Conservation (phyloP, 2,329 filamentous ascomycete species). For the Aspergillus ruber region DNA sequence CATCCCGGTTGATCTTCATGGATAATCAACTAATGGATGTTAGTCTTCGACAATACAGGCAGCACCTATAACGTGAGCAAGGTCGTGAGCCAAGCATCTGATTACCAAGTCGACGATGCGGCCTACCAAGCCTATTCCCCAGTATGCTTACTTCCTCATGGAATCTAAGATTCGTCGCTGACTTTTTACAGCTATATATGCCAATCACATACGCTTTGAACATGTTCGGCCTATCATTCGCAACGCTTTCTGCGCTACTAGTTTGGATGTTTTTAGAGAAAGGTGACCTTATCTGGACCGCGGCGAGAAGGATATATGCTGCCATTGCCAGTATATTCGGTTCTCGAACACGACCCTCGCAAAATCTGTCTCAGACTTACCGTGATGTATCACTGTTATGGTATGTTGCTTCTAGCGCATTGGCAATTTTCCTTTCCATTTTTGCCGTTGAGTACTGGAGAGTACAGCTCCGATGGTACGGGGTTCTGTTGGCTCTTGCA, state of each 20-base stretch:
- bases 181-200: conserved; percentile 15
- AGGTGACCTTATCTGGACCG: conserved; percentile 7
- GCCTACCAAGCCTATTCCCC: conserved; percentile 61
- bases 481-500: conserved; percentile 17
- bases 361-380: background rate
- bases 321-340: background rate
- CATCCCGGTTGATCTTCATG: background rate
- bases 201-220: conserved; percentile 21
- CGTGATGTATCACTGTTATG: conserved; percentile 17
- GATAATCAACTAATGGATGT: background rate
- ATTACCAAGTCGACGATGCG: conserved; percentile 55
- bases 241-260: conserved; percentile 51
- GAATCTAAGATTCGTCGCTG: background rate
- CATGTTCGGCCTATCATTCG: conserved; percentile 55
- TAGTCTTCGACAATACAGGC: conserved; percentile 63
- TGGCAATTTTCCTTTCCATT: conserved; percentile 18
- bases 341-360: background rate
- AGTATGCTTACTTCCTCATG: conserved; percentile 43
- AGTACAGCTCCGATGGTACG: conserved; percentile 20
- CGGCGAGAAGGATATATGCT: background rate
- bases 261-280: conserved; percentile 20
- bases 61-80: conserved; percentile 55
- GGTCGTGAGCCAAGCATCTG: conserved; percentile 48
- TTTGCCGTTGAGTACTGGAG: conserved; percentile 21
- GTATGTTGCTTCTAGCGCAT: conserved; percentile 10